These are phyloP conservation scores for Podosphaera xanthii DNA, from an alignment of 2,329 filamentous ascomycete species.

Conservation along the genomic window DNA sequence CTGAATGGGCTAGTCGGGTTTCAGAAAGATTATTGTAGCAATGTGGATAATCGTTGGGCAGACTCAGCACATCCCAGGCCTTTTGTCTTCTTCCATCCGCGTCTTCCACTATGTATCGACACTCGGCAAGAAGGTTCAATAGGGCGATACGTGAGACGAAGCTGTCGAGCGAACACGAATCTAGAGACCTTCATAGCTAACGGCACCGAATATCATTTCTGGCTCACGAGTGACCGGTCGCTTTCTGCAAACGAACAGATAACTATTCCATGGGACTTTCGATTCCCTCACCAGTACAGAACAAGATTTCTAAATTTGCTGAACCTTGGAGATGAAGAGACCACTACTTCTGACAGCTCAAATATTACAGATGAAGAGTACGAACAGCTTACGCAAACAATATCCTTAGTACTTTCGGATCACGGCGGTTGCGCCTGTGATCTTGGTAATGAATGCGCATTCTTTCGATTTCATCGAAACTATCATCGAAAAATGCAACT, in stretches of 20 bases:
- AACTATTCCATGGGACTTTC: constrained; percentile 46
- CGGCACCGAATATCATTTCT: constrained; percentile 68
- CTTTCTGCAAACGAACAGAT: constrained; percentile 43
- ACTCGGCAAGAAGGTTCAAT: constrained; percentile 68
- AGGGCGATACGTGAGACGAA: constrained; percentile 74
- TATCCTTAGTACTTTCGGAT: constrained; percentile 48
- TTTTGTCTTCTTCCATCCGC: constrained; percentile 72
- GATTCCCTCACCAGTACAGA: constrained; percentile 30
- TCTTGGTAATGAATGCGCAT: constrained; percentile 36
- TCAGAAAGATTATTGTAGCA: constrained; percentile 47
- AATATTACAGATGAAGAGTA: constrained; percentile 32
- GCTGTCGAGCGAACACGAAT: constrained; percentile 73
- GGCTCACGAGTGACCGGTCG: constrained; percentile 62
- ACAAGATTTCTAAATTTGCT: constrained; percentile 33
- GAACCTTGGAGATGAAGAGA: constrained; percentile 38
- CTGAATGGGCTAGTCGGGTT: constrained; percentile 58
- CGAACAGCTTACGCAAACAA: constrained; percentile 36
- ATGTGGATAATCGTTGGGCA: constrained; percentile 42
- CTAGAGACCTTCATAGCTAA: constrained; percentile 65
- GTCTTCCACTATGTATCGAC: constrained; percentile 80
- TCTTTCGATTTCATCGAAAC: constrained; percentile 37
- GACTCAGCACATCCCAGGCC: constrained; percentile 42
- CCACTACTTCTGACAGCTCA: constrained; percentile 8
- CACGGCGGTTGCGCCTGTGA: constrained; percentile 63
- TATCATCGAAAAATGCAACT: constrained; percentile 27